These are phyloP conservation scores for Lentinula sp. DNA, from an alignment of 768 basidiomycete genomes.

Conservation along the genomic window DNA sequence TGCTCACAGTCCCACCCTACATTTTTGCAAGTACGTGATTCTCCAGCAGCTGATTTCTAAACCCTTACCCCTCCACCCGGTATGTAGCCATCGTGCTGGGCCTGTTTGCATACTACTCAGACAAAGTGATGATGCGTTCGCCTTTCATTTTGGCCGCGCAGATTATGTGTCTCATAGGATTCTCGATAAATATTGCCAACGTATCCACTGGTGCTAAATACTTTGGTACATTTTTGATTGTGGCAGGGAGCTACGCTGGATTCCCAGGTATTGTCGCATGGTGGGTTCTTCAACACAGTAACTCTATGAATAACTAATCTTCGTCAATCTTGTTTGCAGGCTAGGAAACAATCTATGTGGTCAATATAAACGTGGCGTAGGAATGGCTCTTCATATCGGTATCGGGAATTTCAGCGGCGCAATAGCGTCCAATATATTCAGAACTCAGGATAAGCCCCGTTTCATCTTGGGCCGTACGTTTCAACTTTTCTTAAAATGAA, in stretches of 20 bases:
- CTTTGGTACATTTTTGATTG: slow-evolving; percentile 49
- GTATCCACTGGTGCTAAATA: slow-evolving; percentile 28
- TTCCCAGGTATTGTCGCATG: slow-evolving; percentile 60
- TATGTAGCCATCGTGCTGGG: slow-evolving; percentile 47
- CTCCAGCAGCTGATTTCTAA: no score
- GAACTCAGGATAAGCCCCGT: slow-evolving; percentile 51
- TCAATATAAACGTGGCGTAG: slow-evolving; percentile 65
- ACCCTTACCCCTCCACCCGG: no score
- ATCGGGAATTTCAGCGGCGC: slow-evolving; percentile 63
- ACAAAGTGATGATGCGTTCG: slow-evolving; percentile 45
- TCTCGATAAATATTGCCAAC: slow-evolving; percentile 56
- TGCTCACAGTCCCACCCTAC: slow-evolving; percentile 67
- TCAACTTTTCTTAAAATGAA: neutral
- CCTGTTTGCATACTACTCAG: slow-evolving; percentile 51
- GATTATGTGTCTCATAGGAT: slow-evolving; percentile 48
- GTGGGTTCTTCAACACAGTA: slow-evolving; percentile 20
- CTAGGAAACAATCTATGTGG: slow-evolving; percentile 61
- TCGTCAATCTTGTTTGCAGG: slow-evolving; percentile 29
- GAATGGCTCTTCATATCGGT: slow-evolving; percentile 65
- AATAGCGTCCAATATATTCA: slow-evolving; percentile 59
- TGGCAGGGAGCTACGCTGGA: slow-evolving; percentile 54
- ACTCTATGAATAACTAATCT: slow-evolving; percentile 6
- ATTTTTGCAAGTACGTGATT: slow-evolving; percentile 48
- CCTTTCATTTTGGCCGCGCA: slow-evolving; percentile 54
- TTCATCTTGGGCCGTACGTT: slow-evolving; percentile 59